These are phyloP conservation scores for Colletotrichum sp. DNA, from an alignment of 2,329 filamentous ascomycete genomes.

Conservation along the genomic window DNA sequence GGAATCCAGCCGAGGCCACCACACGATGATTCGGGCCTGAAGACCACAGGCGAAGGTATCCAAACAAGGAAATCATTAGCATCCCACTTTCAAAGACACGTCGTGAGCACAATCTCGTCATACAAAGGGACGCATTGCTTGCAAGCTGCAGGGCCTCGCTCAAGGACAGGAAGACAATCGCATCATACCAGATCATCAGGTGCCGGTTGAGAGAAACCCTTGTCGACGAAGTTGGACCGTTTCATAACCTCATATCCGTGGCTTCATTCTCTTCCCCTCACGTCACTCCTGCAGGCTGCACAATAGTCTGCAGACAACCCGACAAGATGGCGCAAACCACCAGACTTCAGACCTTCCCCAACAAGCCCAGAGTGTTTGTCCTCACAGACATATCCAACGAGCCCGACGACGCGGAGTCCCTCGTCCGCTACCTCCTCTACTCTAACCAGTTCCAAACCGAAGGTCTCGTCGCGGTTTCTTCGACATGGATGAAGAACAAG, in stretches of 20 bases:
- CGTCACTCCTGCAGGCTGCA: neutral
- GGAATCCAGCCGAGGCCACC: constrained; percentile 4
- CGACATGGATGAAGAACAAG: constrained; percentile 48
- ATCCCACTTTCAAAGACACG: neutral
- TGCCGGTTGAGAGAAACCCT: neutral
- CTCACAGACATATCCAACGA: constrained; percentile 51
- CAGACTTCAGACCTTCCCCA: constrained; percentile 3
- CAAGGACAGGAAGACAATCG: neutral
- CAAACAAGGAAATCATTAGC: neutral
- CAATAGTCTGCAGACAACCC: neutral
- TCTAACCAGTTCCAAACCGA: constrained; percentile 50
- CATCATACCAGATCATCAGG: neutral
- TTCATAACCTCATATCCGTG: neutral
- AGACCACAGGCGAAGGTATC: neutral
- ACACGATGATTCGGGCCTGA: neutral
- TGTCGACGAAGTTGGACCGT: neutral
- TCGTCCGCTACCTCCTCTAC: constrained; percentile 50
- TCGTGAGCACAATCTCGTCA: neutral
- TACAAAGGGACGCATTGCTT: neutral
- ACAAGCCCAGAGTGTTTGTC: constrained; percentile 42
- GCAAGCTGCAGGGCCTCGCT: neutral
- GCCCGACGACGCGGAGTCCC: constrained; percentile 48
- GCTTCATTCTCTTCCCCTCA: neutral
- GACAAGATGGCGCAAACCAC: neutral
- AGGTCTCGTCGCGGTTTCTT: constrained; percentile 49